Base-by-base conservation (phyloP, 208 protist genomes). In the Herpetomonas tarakana region DNA sequence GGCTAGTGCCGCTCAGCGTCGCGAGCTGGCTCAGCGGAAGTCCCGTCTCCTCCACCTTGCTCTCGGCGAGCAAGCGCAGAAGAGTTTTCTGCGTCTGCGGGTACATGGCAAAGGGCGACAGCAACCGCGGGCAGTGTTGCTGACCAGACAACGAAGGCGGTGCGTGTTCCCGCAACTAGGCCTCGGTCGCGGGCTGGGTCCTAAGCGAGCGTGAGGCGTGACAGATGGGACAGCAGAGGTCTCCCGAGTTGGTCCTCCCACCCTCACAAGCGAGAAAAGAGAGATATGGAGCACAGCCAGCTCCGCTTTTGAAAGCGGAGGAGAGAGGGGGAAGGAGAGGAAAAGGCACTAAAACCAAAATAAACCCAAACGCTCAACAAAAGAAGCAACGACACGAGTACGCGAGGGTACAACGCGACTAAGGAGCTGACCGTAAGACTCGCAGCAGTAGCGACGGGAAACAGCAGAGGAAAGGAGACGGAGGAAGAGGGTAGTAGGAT, bases 1-100 rank as follows among this genome's bases (percentile, higher is more conserved):
- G 35, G 39, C 81, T 80, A 3, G 68, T 78, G 31, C 71, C 78
- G 4, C 79, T 67, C 25, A 89, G 52, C 49, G 65, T 58, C 21
- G 52, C 62, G 53, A 91, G 62, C 29, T 90, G 62, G 11, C 50
- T 65, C 28, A 91, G 68, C 27, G 74, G 76, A 28, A 86, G 35
- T 3, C 63, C 76, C 55, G 78, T 84, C 50, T 90, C 76, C 68
- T 91, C 78, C 45, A 94, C 27, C 35, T 77, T 78, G 65, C 77
- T 71, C 31, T 80, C 79, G 24, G 59, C 65, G 41, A 94, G 69
- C 52, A 86, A 92, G 53, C 52, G 56, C n/a, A 81, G 67, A 22
- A 94, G 59, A 52, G 79, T 71, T 51, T 65, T 59, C 65, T 71
- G 60, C n/a, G 52, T 45, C 27, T 68, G 58, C 12, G 72, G 67